Percentiles rank a stretch among this genome's conserved stretches.
phyloP scores from a whole-genome alignment of 169 alveolate genomes.

The Theileria parva region DNA sequence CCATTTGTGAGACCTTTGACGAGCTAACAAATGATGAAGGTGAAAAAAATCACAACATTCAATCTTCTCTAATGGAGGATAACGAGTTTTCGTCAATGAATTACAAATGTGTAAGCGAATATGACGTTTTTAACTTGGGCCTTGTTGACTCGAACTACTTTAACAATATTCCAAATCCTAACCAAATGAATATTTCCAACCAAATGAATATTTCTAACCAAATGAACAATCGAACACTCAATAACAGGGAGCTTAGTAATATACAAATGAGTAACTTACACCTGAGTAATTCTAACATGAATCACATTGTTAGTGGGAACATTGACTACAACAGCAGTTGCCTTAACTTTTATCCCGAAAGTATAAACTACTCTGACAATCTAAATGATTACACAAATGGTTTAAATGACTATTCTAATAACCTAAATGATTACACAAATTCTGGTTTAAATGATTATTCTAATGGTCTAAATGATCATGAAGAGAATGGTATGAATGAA shows the following conservation, averaged over 20 bases:
- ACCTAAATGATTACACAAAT: background rate
- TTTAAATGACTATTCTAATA: background rate
- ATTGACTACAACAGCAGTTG: background rate
- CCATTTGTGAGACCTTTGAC: conserved; percentile 59
- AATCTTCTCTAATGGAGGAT: conserved; percentile 1
- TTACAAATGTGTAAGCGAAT: conserved; percentile 29
- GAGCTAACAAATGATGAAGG: conserved; percentile 15
- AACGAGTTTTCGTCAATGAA: conserved; percentile 15
- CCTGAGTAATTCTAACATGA: background rate
- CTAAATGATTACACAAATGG: background rate
- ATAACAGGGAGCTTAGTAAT: background rate
- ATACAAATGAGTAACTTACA: background rate
- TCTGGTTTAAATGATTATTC: background rate
- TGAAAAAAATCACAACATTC: background rate
- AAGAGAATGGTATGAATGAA: background rate
- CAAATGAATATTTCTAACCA: too few species aligned
- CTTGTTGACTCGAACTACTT: conserved; percentile 19
- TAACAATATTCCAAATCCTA: background rate
- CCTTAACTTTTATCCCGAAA: background rate
- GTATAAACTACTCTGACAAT: background rate
- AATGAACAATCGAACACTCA: background rate
- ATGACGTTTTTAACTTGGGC: conserved; percentile 22
- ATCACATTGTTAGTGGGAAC: background rate
- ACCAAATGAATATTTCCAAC: background rate
- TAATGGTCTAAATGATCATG: background rate